phyloP scores from a whole-genome alignment of 2,329 filamentous ascomycete species.

The Aspergillus pseudotamarii region DNA sequence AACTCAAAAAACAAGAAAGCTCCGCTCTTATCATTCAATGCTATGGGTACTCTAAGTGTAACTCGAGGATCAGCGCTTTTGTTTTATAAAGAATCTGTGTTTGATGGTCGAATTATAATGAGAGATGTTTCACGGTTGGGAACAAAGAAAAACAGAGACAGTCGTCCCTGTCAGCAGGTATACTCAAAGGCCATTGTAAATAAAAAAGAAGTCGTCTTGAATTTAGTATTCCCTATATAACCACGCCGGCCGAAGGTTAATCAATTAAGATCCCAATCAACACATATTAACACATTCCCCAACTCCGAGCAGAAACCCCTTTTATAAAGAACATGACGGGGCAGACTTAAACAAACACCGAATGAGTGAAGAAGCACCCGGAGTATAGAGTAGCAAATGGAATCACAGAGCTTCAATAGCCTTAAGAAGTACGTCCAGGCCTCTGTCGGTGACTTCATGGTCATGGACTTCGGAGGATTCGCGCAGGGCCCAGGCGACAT shows the following conservation, averaged over 20 bases:
- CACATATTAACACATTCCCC: not conserved
- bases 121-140: not conserved
- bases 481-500: slow-evolving; percentile 76
- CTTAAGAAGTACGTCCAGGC: slow-evolving; percentile 59
- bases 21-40: not conserved
- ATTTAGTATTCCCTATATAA: slow-evolving; percentile 1
- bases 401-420: slow-evolving; percentile 58
- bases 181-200: not conserved
- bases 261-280: not conserved
- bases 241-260: not conserved
- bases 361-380: not conserved
- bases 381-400: not conserved
- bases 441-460: slow-evolving; percentile 48
- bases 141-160: not conserved
- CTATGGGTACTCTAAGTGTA: not conserved
- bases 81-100: no score
- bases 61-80: not conserved
- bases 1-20: not conserved
- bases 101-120: not conserved
- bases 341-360: not conserved
- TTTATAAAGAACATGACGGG: not conserved
- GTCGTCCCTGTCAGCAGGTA: not conserved
- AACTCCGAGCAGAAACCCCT: not conserved
- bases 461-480: slow-evolving; percentile 45
- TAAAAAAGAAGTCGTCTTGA: not conserved